phyloP scores from a whole-genome alignment of 2,329 filamentous ascomycete genomes.

The Harringtonia aguacate region DNA sequence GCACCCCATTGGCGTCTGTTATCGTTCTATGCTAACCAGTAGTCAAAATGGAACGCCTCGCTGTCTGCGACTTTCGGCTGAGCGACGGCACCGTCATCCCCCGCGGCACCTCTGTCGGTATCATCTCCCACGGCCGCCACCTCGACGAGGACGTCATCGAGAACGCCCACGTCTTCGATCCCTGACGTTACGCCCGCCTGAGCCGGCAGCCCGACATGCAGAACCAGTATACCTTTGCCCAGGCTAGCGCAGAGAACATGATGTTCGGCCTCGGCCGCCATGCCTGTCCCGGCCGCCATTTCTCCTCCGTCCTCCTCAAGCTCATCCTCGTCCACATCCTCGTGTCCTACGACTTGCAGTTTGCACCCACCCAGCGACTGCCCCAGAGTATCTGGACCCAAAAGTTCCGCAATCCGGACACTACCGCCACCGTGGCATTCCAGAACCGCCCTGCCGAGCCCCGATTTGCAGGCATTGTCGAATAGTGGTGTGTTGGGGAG shows the following conservation, averaged over 20 bases:
- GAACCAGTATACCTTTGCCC: conserved; percentile 19
- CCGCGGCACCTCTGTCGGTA: conserved; percentile 29
- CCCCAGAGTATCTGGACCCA: conserved; percentile 3
- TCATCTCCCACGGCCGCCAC: conserved; percentile 24
- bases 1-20: too few species aligned
- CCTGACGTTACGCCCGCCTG: conserved; percentile 22
- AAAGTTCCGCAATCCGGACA: conserved; percentile 2
- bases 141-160: conserved; percentile 25
- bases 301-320: conserved; percentile 26
- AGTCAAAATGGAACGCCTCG: conserved; percentile 34
- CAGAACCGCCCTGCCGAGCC: not conserved
- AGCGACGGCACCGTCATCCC: conserved; percentile 42
- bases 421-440: not conserved
- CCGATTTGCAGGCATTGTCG: not conserved
- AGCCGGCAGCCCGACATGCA: conserved; percentile 9
- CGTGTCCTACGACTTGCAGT: conserved; percentile 5
- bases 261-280: conserved; percentile 28
- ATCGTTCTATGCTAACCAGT: not conserved
- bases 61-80: conserved; percentile 34
- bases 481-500: not conserved
- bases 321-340: conserved; percentile 13
- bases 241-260: conserved; percentile 20
- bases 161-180: conserved; percentile 26
- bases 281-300: conserved; percentile 29
- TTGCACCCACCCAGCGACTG: not conserved